Evolutionary conservation across 441 rosid species (phyloP), one percentile per base, ranked within the genome.

Genomic region (Populus hybrid): DNA sequence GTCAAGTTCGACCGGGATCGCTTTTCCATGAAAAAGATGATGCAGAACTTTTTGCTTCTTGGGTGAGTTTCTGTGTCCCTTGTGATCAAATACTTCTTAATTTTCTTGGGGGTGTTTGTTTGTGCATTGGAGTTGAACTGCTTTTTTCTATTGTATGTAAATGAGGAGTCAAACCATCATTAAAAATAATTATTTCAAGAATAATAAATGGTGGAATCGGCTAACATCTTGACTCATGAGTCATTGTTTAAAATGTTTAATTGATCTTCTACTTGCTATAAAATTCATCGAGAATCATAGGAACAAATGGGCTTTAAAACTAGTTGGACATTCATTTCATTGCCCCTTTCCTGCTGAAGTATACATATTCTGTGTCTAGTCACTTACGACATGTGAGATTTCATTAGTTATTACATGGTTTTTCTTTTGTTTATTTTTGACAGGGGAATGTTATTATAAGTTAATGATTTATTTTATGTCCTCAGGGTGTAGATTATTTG

Each of bases 1-100:
- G 99, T 85, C 86, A 91, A 90, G 98, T 91, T 84, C 94, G 94
- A 75, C 97, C 98, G 0, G 99, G 99, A 82, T 96, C 99, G n/a
- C 87, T 96, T 78, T 86, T 71, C 88, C 95, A 90, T 75, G 99
- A 96, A 85, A 81, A 75, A 50, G 94, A 89, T 81, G 98, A 96
- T 78, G 97, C 99, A 24, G 67, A 82, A 42, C 79, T 87, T 76
- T 96, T 94, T 88, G 97, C 97, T 82, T 93, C 92, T 67, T 94
- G 99, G 99, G 98, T 96, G 76, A 87, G 98, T 90, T 84, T 82
- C 72, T 77, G 36, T 76, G 69, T 40, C 71, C 53, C 71, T 9
- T 50, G 36, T 64, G 40, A 28, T 11, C 23, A 21, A 57, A 65
- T 71, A 2, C 66, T 42, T 38, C 16, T 16, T 20, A 5, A 24